phyloP scores from a whole-genome alignment of 805 yeast genomes.

The Zygosaccharomyces rouxii region DNA sequence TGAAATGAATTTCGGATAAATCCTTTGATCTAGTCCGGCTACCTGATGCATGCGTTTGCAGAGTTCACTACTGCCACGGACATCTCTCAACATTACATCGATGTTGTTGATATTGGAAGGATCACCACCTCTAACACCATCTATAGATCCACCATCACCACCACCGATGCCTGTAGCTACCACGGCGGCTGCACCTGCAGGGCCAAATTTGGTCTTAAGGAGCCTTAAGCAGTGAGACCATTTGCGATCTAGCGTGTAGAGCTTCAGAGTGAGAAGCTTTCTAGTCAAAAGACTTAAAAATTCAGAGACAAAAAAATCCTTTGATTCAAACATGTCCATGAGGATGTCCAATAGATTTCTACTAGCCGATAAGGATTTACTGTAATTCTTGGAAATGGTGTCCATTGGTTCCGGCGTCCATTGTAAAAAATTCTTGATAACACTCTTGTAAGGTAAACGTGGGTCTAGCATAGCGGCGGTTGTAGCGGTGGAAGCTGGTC shows the following conservation, averaged over 20 bases:
- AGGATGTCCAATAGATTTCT: conserved; percentile 25
- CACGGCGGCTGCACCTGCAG: conserved; percentile 5
- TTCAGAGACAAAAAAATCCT: conserved; percentile 24
- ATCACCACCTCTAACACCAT: conserved; percentile 2
- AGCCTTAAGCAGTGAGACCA: conserved; percentile 26
- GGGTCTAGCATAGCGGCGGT: not conserved
- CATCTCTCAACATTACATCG: conserved; percentile 81
- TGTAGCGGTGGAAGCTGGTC: not conserved
- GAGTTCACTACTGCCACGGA: conserved; percentile 49
- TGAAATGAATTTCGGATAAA: conserved; percentile 64
- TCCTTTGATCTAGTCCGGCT: conserved; percentile 20
- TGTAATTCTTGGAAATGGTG: conserved; percentile 9
- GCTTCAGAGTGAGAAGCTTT: conserved; percentile 21
- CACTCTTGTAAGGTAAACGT: conserved; percentile 16
- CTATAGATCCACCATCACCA: conserved; percentile 1
- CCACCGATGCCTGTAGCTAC: conserved; percentile 1
- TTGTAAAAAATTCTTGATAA: conserved; percentile 19
- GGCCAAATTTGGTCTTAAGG: conserved; percentile 18
- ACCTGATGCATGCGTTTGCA: conserved; percentile 38
- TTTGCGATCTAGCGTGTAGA: conserved; percentile 23
- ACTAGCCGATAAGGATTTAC: conserved; percentile 8
- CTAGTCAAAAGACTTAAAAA: conserved; percentile 23
- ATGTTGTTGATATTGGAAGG: conserved; percentile 45
- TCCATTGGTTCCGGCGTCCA: conserved; percentile 31
- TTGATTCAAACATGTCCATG: conserved; percentile 25